phyloP scores from a whole-genome alignment of 2,329 filamentous ascomycete species.

The Diplodia corticola region DNA sequence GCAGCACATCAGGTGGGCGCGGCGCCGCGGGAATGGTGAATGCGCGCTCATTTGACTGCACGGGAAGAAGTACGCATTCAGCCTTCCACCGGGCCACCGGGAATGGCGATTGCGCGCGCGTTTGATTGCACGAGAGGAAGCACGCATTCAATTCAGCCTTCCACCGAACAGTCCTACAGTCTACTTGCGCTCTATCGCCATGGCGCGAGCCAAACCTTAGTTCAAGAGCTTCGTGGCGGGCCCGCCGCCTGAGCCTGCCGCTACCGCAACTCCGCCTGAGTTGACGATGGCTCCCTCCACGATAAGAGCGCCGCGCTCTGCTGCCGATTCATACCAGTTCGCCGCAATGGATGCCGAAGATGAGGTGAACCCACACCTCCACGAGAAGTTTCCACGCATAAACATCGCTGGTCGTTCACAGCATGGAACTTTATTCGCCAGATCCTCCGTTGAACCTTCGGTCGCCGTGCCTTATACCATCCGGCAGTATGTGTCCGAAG shows the following conservation, averaged over 20 bases:
- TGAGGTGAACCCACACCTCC: neutral
- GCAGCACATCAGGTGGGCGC: conserved; percentile 1
- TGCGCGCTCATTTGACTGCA: no score
- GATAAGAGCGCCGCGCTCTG: no score
- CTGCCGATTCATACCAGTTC: neutral
- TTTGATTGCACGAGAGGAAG: no score
- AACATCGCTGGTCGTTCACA: neutral
- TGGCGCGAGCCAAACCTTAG: neutral
- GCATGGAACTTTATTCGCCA: neutral
- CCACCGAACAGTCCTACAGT: no score
- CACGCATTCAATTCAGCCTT: no score
- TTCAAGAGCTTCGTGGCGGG: neutral
- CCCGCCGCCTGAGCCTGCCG: no score
- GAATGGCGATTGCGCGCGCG: no score
- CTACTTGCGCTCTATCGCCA: neutral
- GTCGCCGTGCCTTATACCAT: neutral
- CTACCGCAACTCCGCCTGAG: no score
- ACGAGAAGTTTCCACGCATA: neutral
- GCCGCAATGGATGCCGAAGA: neutral
- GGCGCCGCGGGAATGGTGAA: conserved; percentile 14
- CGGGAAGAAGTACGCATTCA: no score
- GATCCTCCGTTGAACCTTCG: neutral
- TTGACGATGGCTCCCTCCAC: no score
- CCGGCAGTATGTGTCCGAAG: neutral
- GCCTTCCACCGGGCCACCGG: no score